Base-by-base conservation (phyloP, 441 rosid genomes). In the Eruca vesicaria region DNA sequence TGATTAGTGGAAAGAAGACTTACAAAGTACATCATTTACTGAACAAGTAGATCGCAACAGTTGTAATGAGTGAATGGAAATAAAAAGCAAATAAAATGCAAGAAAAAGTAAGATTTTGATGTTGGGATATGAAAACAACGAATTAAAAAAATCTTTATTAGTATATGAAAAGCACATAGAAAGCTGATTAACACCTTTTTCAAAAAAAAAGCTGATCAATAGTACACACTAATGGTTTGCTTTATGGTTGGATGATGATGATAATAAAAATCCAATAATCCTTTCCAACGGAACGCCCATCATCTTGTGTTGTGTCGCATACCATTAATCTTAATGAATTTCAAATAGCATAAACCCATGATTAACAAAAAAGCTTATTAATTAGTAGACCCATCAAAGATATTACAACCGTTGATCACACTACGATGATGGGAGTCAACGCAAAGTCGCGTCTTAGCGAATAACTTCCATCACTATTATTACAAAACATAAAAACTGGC, bases 381-480 rank as follows among this genome's bases (percentile, higher is more conserved):
- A 48, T 48, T 15, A 48, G 53, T 20, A 48, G 36, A 48, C 26
- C 6, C 32, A 61, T 11, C 26, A 6, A 62, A 33, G 12, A n/a
- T 9, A 32, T 43, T 60, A 5, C 53, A 78, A 21, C 73, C 69
- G 75, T 73, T 68, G 53, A 73, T 63, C 2, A 38, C 10, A 38
- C 10, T 7, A 38, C 7, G 41, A 43, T 3, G 48, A 32, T 18
- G 16, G 14, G 57, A 29, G 78, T 73, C 68, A 76, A 76, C 48
- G 71, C 12, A 45, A 64, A 72, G 79, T 69, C 66, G 69, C 16
- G 78, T 57, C 33, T 20, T 63, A 69, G 16, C 1, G 5, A 15
- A 69, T 69, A 69, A 73, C 21, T 14, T 3, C 69, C 31, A 1
- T 63, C 12, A 8, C 11, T 9, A 26, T 64, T 73, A 65, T 64